Evolutionary conservation across 495 filamentous ascomycete species (phyloP).

Genomic region (Rhizodiscina lignyota): DNA sequence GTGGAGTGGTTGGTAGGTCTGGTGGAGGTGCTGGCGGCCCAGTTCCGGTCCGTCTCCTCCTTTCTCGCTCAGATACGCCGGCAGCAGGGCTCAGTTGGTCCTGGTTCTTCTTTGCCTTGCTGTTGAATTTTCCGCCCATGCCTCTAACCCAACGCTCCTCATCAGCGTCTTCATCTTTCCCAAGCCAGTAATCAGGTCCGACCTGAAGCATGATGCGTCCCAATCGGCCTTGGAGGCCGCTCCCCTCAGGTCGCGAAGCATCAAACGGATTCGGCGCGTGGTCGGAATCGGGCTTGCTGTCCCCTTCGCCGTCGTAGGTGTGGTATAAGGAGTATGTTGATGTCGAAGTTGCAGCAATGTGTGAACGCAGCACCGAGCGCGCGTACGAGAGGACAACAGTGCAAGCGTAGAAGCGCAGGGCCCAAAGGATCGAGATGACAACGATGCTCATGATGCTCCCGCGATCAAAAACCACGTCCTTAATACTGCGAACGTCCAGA

Average conservation of each 20-base stretch:
- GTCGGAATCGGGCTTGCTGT: slow-evolving; percentile 17
- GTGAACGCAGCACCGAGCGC: slow-evolving; percentile 47
- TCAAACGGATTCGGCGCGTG: slow-evolving; percentile 57
- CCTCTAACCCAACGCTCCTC: slow-evolving; percentile 41
- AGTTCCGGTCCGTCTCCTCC: slow-evolving; percentile 50
- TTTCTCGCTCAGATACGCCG: slow-evolving; percentile 47
- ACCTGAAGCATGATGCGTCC: slow-evolving; percentile 57
- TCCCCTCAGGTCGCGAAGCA: slow-evolving; percentile 44
- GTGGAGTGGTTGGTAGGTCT: too few species aligned
- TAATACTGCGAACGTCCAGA: slow-evolving; percentile 14
- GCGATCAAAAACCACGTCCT: slow-evolving; percentile 37
- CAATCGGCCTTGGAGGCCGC: slow-evolving; percentile 59
- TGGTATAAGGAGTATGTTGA: too few species aligned
- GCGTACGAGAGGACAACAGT: slow-evolving; percentile 70
- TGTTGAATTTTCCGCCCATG: slow-evolving; percentile 37
- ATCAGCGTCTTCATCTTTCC: slow-evolving; percentile 27
- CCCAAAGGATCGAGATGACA: slow-evolving; percentile 54
- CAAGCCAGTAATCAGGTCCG: slow-evolving; percentile 63
- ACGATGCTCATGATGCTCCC: slow-evolving; percentile 62
- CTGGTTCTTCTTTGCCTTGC: slow-evolving; percentile 7
- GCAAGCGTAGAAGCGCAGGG: slow-evolving; percentile 57
- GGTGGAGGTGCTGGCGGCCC: slow-evolving; percentile 34
- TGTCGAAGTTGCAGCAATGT: slow-evolving; percentile 16
- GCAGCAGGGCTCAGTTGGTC: slow-evolving; percentile 2
- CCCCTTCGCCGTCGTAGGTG: slow-evolving; percentile 5